phyloP scores from a whole-genome alignment of 306 rosid species.

The Abrus precatorius region DNA sequence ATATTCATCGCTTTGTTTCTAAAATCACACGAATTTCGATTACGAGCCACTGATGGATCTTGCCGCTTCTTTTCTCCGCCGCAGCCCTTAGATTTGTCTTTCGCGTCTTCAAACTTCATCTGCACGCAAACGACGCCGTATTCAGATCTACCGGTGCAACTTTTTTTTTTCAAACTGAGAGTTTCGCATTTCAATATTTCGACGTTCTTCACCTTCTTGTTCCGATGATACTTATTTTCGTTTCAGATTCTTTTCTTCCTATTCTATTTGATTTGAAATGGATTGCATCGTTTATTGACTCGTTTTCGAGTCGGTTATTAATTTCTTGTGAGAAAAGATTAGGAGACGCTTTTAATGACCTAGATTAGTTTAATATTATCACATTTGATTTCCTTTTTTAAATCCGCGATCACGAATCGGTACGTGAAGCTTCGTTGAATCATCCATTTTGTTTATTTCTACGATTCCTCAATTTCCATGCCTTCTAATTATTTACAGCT shows the following conservation, averaged over 20 bases:
- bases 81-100: slow-evolving; percentile 40
- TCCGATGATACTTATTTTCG: background rate
- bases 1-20: slow-evolving; percentile 2
- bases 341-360: slow-evolving; percentile 53
- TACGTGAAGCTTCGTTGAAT: slow-evolving; percentile 57
- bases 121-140: slow-evolving; percentile 47
- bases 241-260: background rate
- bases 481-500: slow-evolving; percentile 43
- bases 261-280: slow-evolving; percentile 11
- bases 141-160: slow-evolving; percentile 59
- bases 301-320: slow-evolving; percentile 49
- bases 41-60: slow-evolving; percentile 43
- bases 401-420: slow-evolving; percentile 49
- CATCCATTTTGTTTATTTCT: slow-evolving; percentile 39
- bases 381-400: slow-evolving; percentile 12
- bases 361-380: slow-evolving; percentile 47
- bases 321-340: slow-evolving; percentile 37
- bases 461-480: slow-evolving; percentile 57
- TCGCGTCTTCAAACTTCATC: slow-evolving; percentile 35
- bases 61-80: slow-evolving; percentile 39
- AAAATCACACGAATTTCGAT: slow-evolving; percentile 40
- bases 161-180: background rate
- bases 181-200: background rate
- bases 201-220: background rate
- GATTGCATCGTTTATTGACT: slow-evolving; percentile 17